A percentile compares a stretch with the other conserved stretches of the same genome.
Evolutionary conservation across 768 basidiomycete species (phyloP).

Genomic region (Tylopilus plumbeoviolaceoides): DNA sequence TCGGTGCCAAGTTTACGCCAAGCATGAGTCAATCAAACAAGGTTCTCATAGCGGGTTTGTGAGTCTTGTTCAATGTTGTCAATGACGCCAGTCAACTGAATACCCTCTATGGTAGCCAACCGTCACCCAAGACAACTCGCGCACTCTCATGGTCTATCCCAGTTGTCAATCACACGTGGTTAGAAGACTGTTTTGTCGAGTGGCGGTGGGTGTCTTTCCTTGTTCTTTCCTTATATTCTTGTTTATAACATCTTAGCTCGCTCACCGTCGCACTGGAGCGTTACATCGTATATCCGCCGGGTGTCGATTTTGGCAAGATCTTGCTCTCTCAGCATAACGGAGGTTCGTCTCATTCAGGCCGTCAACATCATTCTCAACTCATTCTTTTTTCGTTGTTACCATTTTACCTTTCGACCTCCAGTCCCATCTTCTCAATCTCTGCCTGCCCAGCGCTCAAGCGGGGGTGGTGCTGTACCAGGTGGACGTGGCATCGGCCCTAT

Average conservation of each 20-base stretch:
- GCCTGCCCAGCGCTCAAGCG: conserved; percentile 1
- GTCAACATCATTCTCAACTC: not conserved
- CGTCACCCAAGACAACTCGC: conserved; percentile 59
- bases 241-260: conserved; percentile 26
- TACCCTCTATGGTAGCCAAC: conserved; percentile 27
- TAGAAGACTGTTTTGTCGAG: conserved; percentile 82
- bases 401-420: not conserved
- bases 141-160: conserved; percentile 81
- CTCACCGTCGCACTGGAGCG: conserved; percentile 61
- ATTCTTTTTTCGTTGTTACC: not conserved
- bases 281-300: conserved; percentile 66
- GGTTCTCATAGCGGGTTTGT: conserved; percentile 82
- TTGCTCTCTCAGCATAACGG: conserved; percentile 24
- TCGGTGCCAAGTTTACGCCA: conserved; percentile 80
- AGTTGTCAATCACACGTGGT: conserved; percentile 85
- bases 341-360: conserved; percentile 6
- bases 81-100: not conserved
- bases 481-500: conserved; percentile 26
- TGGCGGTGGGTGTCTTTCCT: conserved; percentile 46
- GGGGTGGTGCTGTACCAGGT: conserved; percentile 29
- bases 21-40: conserved; percentile 78
- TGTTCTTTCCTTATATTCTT: not conserved
- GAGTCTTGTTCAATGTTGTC: conserved; percentile 27
- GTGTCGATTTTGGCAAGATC: conserved; percentile 56
- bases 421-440: conserved; percentile 8